phyloP scores from a whole-genome alignment of 2,329 filamentous ascomycete species.

The Colletotrichum sp. region DNA sequence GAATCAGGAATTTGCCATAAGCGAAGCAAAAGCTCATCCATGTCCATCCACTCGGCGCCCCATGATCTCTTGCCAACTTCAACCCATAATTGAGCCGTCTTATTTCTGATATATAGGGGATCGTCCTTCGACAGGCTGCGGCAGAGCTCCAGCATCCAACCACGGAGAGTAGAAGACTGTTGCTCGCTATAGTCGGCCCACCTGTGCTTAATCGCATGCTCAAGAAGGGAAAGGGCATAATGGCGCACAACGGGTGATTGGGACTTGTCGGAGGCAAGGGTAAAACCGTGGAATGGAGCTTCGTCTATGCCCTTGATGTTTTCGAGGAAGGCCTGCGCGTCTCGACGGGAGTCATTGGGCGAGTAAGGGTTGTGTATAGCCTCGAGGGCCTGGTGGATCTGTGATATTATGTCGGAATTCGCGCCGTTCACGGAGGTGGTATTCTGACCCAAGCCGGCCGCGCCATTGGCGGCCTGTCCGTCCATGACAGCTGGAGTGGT shows the following conservation, averaged over 20 bases:
- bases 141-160: conserved; percentile 81
- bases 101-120: conserved; percentile 86
- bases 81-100: conserved; percentile 92
- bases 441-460: conserved; percentile 16
- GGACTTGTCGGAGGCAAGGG: conserved; percentile 75
- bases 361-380: conserved; percentile 86
- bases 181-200: conserved; percentile 76
- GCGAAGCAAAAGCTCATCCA: conserved; percentile 83
- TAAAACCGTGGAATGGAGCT: conserved; percentile 85
- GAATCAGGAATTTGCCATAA: conserved; percentile 78
- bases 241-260: conserved; percentile 87
- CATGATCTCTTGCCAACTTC: conserved; percentile 93
- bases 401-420: conserved; percentile 57
- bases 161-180: conserved; percentile 72
- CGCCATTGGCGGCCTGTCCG: conserved; percentile 36
- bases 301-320: conserved; percentile 79
- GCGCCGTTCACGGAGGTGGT: conserved; percentile 38
- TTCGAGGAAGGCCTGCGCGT: conserved; percentile 88
- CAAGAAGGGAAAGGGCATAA: conserved; percentile 90
- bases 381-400: conserved; percentile 84
- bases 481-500: conserved; percentile 32
- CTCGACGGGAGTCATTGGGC: conserved; percentile 78
- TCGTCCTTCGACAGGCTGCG: conserved; percentile 74
- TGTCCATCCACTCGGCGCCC: conserved; percentile 92
- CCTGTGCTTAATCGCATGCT: conserved; percentile 85